phyloP scores from a whole-genome alignment of 495 filamentous ascomycete genomes.

The Neurospora terricola region DNA sequence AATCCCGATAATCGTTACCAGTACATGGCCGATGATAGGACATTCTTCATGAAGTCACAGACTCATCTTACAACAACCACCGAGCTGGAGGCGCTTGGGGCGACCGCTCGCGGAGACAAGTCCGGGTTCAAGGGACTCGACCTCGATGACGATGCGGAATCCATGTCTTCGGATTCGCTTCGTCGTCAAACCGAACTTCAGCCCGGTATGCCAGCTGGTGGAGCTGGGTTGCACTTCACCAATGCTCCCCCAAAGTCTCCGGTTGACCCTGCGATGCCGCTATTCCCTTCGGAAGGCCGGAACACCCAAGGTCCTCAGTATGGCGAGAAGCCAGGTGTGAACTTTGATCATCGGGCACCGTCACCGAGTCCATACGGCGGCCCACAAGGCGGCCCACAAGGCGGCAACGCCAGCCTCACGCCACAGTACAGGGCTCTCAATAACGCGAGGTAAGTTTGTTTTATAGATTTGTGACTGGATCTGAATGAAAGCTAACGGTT shows the following conservation, averaged over 20 bases:
- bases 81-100: slow-evolving; percentile 88
- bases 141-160: slow-evolving; percentile 73
- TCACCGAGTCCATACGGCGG: slow-evolving; percentile 10
- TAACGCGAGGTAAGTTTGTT: slow-evolving; percentile 37
- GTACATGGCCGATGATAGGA: slow-evolving; percentile 91
- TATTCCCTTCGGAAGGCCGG: slow-evolving; percentile 39
- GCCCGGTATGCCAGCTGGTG: neutral
- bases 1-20: slow-evolving; percentile 95
- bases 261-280: slow-evolving; percentile 51
- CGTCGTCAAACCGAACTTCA: slow-evolving; percentile 14
- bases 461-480: neutral
- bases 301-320: slow-evolving; percentile 7
- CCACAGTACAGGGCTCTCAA: slow-evolving; percentile 17
- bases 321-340: slow-evolving; percentile 5
- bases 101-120: slow-evolving; percentile 89
- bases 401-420: slow-evolving; percentile 2
- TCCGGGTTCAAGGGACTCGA: slow-evolving; percentile 53
- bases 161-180: slow-evolving; percentile 40
- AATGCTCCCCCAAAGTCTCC: slow-evolving; percentile 45
- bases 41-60: slow-evolving; percentile 97
- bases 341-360: slow-evolving; percentile 6
- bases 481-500: slow-evolving; percentile 11
- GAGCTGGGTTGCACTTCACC: slow-evolving; percentile 9
- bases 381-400: neutral
- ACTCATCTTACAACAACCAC: slow-evolving; percentile 72